Evolutionary conservation across 2,329 filamentous ascomycete genomes (phyloP).

Genomic region (Didymella arachidicola): DNA sequence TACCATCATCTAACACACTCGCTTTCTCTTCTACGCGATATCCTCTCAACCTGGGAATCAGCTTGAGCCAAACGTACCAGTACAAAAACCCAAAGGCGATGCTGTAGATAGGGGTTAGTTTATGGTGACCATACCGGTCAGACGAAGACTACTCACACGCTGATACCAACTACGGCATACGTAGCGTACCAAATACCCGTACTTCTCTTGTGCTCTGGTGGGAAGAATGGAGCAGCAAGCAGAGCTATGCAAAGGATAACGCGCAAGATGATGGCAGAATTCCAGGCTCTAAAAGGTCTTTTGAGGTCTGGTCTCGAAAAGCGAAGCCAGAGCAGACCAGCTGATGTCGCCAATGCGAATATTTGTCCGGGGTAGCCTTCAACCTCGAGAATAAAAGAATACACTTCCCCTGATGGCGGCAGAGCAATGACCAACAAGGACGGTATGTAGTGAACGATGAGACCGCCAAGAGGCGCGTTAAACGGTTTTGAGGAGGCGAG

Average conservation of each 20-base stretch:
- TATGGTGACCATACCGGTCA: slow-evolving; percentile 8
- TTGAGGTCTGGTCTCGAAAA: slow-evolving; percentile 65
- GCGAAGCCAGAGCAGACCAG: slow-evolving; percentile 68
- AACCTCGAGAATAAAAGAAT: slow-evolving; percentile 76
- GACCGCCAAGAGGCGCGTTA: slow-evolving; percentile 70
- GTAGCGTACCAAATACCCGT: slow-evolving; percentile 59
- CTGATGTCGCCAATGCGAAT: slow-evolving; percentile 63
- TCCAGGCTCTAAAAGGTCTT: slow-evolving; percentile 72
- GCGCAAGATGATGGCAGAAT: slow-evolving; percentile 64
- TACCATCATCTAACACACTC: slow-evolving; percentile 70
- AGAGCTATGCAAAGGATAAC: slow-evolving; percentile 63
- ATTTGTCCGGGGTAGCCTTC: slow-evolving; percentile 73
- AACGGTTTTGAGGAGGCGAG: slow-evolving; percentile 73
- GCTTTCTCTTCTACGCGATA: slow-evolving; percentile 70
- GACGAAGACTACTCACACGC: slow-evolving; percentile 55
- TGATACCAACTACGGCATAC: slow-evolving; percentile 61
- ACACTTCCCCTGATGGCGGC: slow-evolving; percentile 70
- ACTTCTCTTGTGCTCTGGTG: slow-evolving; percentile 51
- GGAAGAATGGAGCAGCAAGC: slow-evolving; percentile 69
- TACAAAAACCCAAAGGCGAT: slow-evolving; percentile 67
- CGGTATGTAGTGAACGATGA: slow-evolving; percentile 73
- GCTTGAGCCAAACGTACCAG: slow-evolving; percentile 72
- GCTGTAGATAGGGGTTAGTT: slow-evolving; percentile 47
- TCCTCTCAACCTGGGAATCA: slow-evolving; percentile 65
- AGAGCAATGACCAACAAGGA: slow-evolving; percentile 71